Evolutionary conservation across 306 rosid species (phyloP), one percentile per base, ranked within the genome.

Genomic region (Dalbergia oliveri): DNA sequence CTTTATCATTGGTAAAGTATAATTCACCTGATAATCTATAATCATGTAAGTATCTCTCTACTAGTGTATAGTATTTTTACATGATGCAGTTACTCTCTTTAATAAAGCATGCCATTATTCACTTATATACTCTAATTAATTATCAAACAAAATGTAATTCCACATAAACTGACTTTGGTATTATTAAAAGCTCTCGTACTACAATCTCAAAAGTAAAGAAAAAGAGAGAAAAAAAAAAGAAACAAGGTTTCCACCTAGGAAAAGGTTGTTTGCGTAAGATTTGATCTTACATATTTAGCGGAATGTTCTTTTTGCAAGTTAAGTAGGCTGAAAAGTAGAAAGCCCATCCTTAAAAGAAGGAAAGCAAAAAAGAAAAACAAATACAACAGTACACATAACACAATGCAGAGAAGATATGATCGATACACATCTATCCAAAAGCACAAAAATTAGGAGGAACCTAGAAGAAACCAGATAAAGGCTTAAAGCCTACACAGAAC

Each of bases 301-400:
- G 79, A 82, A 66, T 74, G 81, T 75, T 58, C 41, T 59, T 66
- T 72, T 72, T 58, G 80, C 19, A 73, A 78, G 80, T 15, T 11
- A 66, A 58, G 26, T 54, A 54, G 35, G 23, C 6, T 58, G 6
- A 67, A 69, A 68, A 84, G 78, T 57, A 51, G 70, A 73, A 79
- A 65, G 6, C 43, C 51, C 74, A 79, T 70, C 88, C 83, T 84
- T 76, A 84, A 81, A 84, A 80, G 84, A 76, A 84, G 87, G 75
- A 69, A 75, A 77, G 51, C 63, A 7, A 83, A 78, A 50, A 73
- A 41, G 77, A 64, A 50, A 47, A 66, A 50, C 60, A 71, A 64
- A 35, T 59, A 10, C 35, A n/a, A 12, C 12, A 66, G 65, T 37
- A 37, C 4, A 37, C 4, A 37, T 37, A 37, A 37, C 41, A 26